Evolutionary conservation across 1,139 yeast genomes (phyloP).

Genomic region (Yamadazyma atlantica): DNA sequence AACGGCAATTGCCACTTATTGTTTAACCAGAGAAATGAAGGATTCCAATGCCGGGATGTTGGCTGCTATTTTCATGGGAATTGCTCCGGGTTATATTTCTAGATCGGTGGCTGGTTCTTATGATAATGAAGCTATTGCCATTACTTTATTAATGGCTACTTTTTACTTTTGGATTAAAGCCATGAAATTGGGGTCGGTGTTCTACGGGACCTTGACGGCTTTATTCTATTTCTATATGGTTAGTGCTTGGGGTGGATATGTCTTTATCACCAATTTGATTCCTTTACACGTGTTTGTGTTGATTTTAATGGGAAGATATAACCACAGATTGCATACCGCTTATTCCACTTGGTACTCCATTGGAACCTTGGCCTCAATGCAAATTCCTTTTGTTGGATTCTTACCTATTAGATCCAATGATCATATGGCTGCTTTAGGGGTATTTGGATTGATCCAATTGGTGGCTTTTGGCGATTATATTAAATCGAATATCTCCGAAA

Average conservation of each 20-base stretch:
- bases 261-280: conserved; percentile 94
- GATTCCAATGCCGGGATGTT: conserved; percentile 86
- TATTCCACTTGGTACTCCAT: conserved; percentile 96
- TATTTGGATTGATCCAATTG: conserved; percentile 90
- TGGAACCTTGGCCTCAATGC: conserved; percentile 98
- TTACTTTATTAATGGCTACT: conserved; percentile 91
- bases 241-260: conserved; percentile 99
- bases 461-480: conserved; percentile 86
- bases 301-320: conserved; percentile 92
- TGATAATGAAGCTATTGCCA: conserved; percentile 99
- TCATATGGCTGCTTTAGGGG: conserved; percentile 98
- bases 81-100: conserved; percentile 98
- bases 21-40: conserved; percentile 87
- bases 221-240: conserved; percentile 97
- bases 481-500: conserved; percentile 68
- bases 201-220: conserved; percentile 84
- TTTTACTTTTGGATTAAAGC: conserved; percentile 96
- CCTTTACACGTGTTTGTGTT: conserved; percentile 94
- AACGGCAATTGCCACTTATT: conserved; percentile 90
- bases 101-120: conserved; percentile 98
- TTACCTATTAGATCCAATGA: conserved; percentile 95
- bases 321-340: conserved; percentile 78
- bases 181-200: conserved; percentile 83
- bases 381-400: conserved; percentile 97
- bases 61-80: conserved; percentile 94